Evolutionary conservation across 495 filamentous ascomycete species (phyloP).

Genomic region (Symbiotaphrina buchneri): DNA sequence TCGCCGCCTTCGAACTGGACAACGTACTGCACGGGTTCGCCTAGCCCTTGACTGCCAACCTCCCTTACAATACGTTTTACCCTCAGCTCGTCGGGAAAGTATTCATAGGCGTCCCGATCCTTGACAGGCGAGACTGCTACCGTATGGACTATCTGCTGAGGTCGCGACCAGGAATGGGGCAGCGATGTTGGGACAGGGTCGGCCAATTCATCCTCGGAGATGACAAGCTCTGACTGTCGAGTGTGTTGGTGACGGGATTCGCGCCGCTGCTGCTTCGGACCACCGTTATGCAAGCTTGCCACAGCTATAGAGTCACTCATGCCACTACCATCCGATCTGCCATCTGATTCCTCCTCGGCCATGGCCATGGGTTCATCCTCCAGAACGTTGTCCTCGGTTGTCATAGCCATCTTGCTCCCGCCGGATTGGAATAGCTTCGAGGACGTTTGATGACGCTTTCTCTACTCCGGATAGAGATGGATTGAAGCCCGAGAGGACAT

Average conservation of each 20-base stretch:
- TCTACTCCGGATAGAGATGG: too few relatives aligned
- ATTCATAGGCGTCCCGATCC: not conserved
- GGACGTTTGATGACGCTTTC: too few relatives aligned
- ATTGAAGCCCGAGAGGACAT: too few relatives aligned
- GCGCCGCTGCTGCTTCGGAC: too few relatives aligned
- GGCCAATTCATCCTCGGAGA: not conserved
- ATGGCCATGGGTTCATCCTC: too few relatives aligned
- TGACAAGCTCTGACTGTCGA: not conserved
- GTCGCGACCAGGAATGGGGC: not conserved
- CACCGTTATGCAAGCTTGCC: slow-evolving; percentile 1
- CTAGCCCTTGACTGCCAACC: not conserved
- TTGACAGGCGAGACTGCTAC: not conserved
- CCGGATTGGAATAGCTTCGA: too few relatives aligned
- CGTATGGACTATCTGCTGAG: not conserved
- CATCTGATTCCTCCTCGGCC: too few relatives aligned
- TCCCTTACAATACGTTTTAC: not conserved
- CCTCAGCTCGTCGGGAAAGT: slow-evolving; percentile 1
- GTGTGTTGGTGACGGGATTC: too few relatives aligned
- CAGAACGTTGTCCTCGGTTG: too few relatives aligned
- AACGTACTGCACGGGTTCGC: not conserved
- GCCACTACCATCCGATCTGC: too few relatives aligned
- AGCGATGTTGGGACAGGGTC: not conserved
- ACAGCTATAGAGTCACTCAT: too few relatives aligned
- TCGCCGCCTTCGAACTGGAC: slow-evolving; percentile 1
- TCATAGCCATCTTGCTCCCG: too few relatives aligned